Conservation (phyloP, 805 yeast genomes). For the Candida taoyuanica region DNA sequence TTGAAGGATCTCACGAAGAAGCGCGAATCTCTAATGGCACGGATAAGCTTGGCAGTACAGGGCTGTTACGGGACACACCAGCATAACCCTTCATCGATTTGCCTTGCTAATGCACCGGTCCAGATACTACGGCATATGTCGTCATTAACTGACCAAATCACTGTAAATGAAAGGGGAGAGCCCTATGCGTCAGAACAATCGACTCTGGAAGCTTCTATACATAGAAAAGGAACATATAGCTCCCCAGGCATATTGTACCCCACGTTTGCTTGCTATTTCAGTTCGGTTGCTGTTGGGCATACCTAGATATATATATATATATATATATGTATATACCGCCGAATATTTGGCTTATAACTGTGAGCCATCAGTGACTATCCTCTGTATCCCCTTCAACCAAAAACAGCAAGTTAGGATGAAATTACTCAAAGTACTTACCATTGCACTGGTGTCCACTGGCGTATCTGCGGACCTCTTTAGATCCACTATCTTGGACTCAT, state of each 20-base stretch:
- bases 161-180: too few species aligned
- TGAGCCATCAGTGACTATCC: too few species aligned
- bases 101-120: too few species aligned
- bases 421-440: slow-evolving; percentile 3
- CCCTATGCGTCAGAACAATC: too few species aligned
- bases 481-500: slow-evolving; percentile 19
- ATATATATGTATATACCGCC: too few species aligned
- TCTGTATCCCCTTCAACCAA: neutral
- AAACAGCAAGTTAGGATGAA: slow-evolving; percentile 10
- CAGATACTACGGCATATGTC: neutral
- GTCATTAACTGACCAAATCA: neutral
- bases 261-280: slow-evolving; percentile 11
- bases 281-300: slow-evolving; percentile 4
- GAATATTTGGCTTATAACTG: too few species aligned
- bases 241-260: neutral
- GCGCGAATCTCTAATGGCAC: neutral
- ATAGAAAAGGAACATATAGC: too few species aligned
- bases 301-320: too few species aligned
- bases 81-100: too few species aligned
- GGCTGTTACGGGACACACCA: neutral
- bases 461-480: slow-evolving; percentile 12
- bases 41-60: neutral
- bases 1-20: neutral
- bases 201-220: too few species aligned
- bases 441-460: slow-evolving; percentile 15